phyloP scores from a whole-genome alignment of 352 stramenopile genomes.

The Phytophthora vignae region DNA sequence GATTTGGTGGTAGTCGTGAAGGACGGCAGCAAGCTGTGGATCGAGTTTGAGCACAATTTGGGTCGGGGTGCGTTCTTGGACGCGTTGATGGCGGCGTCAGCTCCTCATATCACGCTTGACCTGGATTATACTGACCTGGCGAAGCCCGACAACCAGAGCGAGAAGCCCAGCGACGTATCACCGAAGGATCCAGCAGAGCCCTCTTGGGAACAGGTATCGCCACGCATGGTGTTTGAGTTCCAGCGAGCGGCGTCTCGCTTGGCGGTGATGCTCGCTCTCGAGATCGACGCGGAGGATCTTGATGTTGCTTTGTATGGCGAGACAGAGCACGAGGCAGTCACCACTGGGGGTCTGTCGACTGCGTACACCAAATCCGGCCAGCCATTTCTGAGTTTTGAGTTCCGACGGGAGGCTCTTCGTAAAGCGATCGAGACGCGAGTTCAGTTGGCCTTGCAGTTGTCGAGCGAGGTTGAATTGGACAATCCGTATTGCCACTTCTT shows the following conservation, averaged over 20 bases:
- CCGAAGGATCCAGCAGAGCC: conserved; percentile 1
- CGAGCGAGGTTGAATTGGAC: conserved; percentile 37
- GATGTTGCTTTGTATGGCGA: conserved; percentile 39
- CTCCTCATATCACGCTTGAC: conserved; percentile 33
- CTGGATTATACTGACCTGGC: conserved; percentile 54
- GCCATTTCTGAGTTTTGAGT: conserved; percentile 31
- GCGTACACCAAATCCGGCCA: conserved; percentile 25
- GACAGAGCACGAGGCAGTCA: conserved; percentile 20
- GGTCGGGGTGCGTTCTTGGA: conserved; percentile 55
- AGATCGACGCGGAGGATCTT: conserved; percentile 38
- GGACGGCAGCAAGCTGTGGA: conserved; percentile 36
- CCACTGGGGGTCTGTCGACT: conserved; percentile 17
- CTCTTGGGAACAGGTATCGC: conserved; percentile 1
- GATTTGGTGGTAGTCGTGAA: conserved; percentile 46
- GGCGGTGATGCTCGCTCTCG: conserved; percentile 35
- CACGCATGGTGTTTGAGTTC: conserved; percentile 44
- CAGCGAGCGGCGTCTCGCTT: conserved; percentile 38
- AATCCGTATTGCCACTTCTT: conserved; percentile 43
- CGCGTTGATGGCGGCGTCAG: conserved; percentile 37
- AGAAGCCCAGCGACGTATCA: neutral
- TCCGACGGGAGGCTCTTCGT: conserved; percentile 48
- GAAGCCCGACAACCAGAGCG: conserved; percentile 13
- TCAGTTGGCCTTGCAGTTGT: conserved; percentile 51
- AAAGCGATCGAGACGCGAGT: conserved; percentile 49
- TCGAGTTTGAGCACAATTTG: conserved; percentile 68